Base-by-base conservation (phyloP, 1,284 basidiomycete species). In the Boletus sp. region DNA sequence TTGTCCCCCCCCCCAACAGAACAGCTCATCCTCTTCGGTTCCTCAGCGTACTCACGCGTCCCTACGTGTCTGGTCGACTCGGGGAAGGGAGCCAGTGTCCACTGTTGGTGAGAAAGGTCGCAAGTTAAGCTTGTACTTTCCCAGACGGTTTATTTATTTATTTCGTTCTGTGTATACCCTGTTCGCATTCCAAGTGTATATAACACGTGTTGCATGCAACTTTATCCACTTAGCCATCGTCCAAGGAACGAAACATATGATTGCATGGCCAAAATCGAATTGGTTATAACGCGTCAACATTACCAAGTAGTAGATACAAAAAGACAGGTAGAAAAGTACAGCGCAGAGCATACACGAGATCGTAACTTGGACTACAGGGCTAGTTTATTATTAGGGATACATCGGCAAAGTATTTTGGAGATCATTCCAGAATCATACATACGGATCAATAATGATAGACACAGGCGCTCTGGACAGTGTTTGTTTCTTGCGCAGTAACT, bases 21-120 rank as follows among this genome's bases (percentile, higher is more conserved):
- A 25, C 3, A 14, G 25, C 44, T 52, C 25, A 48, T 32, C 17
- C 22, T n/a, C n/a, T 5, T 29, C 5, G 2, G 35, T 16, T 30
- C 29, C 51, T 14, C 46, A 89, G 87, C 23, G 81, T 88, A 5
- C 65, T 89, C 51, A 88, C 83, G 8, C 74, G 87, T 32, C 87
- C 87, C 8, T 88, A 83, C 57, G 62, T 89, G 5, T 62, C 66
- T 34, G 80, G 80, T 13, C 77, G 77, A 59, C 78, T 72, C 54
- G 71, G 72, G 49, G 74, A 81, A 48, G 87, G 87, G 4, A 85
- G 82, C 47, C 82, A 82, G 59, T 81, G 82, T 46, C 88, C 87
- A 5, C 56, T 88, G 41, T 56, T 76, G 17, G 76, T 87, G 29
- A 70, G 61, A 13, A 60, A 37, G 42, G 37, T 64, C 26, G 48